phyloP scores from a whole-genome alignment of 306 rosid species.

The Quillaja saponaria region DNA sequence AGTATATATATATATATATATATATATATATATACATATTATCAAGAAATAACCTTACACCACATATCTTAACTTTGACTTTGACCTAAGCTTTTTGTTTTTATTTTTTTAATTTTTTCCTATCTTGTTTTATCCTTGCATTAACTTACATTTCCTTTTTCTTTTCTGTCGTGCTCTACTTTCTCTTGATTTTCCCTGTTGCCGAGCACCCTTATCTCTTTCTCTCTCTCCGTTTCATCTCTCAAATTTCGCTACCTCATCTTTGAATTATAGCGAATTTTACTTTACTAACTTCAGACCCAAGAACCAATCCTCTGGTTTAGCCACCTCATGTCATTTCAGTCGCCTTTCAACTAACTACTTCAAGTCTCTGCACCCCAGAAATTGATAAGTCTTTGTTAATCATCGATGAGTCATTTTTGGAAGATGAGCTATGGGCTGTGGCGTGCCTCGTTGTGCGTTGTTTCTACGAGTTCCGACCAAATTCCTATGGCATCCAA shows the following conservation, averaged over 20 bases:
- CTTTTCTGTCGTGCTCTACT: no score
- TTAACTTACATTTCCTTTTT: no score
- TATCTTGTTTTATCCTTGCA: no score
- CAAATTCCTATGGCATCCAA: slow-evolving; percentile 48
- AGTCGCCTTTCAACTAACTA: slow-evolving; percentile 9
- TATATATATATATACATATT: no score
- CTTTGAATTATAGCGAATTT: slow-evolving; percentile 7
- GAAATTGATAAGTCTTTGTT: slow-evolving; percentile 48
- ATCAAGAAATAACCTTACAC: no score
- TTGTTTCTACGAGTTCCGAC: slow-evolving; percentile 59
- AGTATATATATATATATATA: no score
- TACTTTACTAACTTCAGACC: slow-evolving; percentile 15
- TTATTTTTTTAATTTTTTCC: no score
- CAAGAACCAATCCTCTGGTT: slow-evolving; percentile 36
- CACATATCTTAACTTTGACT: no score
- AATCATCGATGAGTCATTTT: slow-evolving; percentile 53
- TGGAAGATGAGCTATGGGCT: slow-evolving; percentile 81
- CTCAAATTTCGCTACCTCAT: slow-evolving; percentile 5
- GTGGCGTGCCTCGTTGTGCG: slow-evolving; percentile 85
- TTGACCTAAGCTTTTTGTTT: no score
- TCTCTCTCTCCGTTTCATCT: slow-evolving; percentile 23
- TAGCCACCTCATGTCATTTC: slow-evolving; percentile 11
- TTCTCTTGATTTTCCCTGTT: no score
- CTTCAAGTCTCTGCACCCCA: slow-evolving; percentile 43
- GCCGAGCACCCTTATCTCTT: slow-evolving; percentile 7